Evolutionary conservation across 2,329 filamentous ascomycete species (phyloP), one percentile per base, ranked within the genome.

Genomic region (Penicillium oxalicum): DNA sequence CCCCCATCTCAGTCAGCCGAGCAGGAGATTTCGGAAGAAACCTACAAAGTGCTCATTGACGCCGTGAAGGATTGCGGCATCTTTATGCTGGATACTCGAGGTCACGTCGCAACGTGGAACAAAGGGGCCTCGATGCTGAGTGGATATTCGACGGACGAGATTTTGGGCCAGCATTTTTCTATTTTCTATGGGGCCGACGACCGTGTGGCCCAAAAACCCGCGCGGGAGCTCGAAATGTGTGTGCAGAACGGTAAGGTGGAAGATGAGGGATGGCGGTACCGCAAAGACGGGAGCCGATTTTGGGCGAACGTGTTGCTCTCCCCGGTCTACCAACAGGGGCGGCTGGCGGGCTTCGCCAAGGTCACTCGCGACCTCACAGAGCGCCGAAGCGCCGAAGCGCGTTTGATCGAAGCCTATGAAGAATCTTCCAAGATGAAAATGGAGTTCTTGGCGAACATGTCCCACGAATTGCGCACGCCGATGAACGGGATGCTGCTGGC

Each of bases 401-500:
- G 74, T 3, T 64, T 82, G 13, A 78, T 82, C 38, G 65, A 74
- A 9, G 79, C 78, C 2, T 82, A 78, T 53, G 80, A 83, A 57
- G 80, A 83, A 62, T 76, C 79, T n/a, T 77, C 78, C n/a, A 78
- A 77, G 54, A 64, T 83, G 49, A 83, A 83, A 61, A 79, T 75
- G 4, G 78, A 81, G 28, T 84, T 83, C 53, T 62, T 83, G 26
- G 79, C 78, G 44, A 82, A 83, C 59, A 83, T 84, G 76, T 78
- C 74, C 42, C 81, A 84, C 57, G 81, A 84, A 61, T 80, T 84
- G 47, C 74, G 81, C 37, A 84, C 81, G 0, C 81, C 81, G 0
- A 82, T 84, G 75, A 80, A 83, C 56, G 80, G 79, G 33, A 78
- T 84, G 72, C 69, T 82, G 24, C 74, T 79, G 12, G 80, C 80